Evolutionary conservation across 2,329 filamentous ascomycete genomes (phyloP).

Genomic region (Amylocarpus encephaloides): DNA sequence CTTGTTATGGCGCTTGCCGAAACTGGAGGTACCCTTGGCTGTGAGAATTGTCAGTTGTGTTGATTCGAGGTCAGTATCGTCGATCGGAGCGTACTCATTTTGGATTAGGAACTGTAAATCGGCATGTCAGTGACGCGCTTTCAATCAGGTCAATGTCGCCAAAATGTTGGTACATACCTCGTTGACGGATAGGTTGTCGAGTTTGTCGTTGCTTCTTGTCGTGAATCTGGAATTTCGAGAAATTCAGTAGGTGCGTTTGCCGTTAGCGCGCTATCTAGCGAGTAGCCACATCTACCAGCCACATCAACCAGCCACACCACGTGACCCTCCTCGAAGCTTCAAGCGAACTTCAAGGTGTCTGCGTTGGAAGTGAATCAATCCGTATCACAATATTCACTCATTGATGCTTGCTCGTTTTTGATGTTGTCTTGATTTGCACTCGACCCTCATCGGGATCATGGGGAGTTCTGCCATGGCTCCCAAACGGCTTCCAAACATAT

Average conservation of each 20-base stretch:
- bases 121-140: constrained; percentile 7
- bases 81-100: constrained; percentile 29
- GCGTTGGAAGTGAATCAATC: neutral
- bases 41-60: constrained; percentile 18
- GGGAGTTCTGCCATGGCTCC: no score
- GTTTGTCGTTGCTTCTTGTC: constrained; percentile 20
- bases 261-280: neutral
- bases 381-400: neutral
- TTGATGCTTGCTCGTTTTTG: neutral
- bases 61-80: constrained; percentile 1
- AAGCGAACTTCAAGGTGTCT: no score
- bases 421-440: no score
- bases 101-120: constrained; percentile 26
- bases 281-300: neutral
- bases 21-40: constrained; percentile 31
- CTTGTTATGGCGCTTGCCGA: constrained; percentile 33
- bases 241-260: constrained; percentile 2
- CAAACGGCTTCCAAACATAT: neutral
- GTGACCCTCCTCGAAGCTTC: neutral
- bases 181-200: constrained; percentile 17
- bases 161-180: constrained; percentile 14
- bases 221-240: constrained; percentile 6
- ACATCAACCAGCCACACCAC: neutral
- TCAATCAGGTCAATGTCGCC: neutral
- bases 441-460: neutral